Base-by-base conservation (phyloP, 495 filamentous ascomycete species). In the Aspergillus olivimuriae region DNA sequence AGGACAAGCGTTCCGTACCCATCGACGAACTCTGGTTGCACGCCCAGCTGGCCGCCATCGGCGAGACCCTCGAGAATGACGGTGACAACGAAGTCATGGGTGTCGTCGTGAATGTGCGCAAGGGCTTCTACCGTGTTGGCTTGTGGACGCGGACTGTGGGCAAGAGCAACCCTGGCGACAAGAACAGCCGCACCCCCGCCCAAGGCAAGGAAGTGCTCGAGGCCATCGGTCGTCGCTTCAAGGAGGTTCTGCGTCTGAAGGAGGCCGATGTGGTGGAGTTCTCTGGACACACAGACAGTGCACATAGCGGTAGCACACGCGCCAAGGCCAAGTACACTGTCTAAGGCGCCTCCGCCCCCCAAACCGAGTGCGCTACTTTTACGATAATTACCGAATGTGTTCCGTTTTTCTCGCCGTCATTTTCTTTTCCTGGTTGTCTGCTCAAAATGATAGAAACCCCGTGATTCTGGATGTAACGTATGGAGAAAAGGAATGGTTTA, bases 1-100 rank as follows among this genome's bases (percentile, higher is more conserved):
- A 91, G 70, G 88, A 95, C 44, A 95, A 92, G 76, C 87, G 87
- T 50, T 75, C 68, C 45, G 80, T 91, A 53, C 83, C 84, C 47
- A 95, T 96, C 66, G 94, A 99, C 56, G 87, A 94, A 30, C 76
- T 95, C 21, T 99, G 92, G 92, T 82, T 99, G 37, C 85, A 97
- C 62, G 86, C 91, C 31, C 95, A 97, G 81, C 80, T 99, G 32
- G 81, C 88, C 20, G 92, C 89, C 17, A 97, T 99, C 52, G 92
- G 92, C 55, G 92, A 99, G 78, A 97, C 90, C 4, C 86, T 99
- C 45, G 92, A 99, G 74, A 82, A 84, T 51, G 86, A 94, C 46
- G 70, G 67, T 23, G 92, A 95, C 56, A 86, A 86, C 51, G 92
- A 99, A 66, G 86, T 99, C 57, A 97, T 97, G 92, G 92, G 92